Percentiles rank a stretch among this genome's conserved stretches.
Conservation (phyloP, 2,329 filamentous ascomycete genomes). For the Coleophoma eucalyptorum region DNA sequence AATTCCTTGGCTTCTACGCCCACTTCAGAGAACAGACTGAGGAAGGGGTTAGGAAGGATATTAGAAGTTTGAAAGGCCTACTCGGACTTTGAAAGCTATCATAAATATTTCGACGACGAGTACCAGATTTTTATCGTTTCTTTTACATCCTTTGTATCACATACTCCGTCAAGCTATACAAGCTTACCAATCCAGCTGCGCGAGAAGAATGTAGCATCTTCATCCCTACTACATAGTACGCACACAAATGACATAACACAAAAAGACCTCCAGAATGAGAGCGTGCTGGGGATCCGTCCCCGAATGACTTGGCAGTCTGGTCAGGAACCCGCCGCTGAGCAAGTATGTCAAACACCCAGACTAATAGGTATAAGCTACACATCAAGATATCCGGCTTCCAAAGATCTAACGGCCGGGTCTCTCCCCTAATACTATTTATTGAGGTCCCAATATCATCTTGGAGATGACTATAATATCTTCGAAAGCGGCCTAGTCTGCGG, state of each 20-base stretch:
- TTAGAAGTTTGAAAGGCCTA: conserved; percentile 4
- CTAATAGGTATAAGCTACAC: not conserved
- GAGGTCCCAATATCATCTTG: not conserved
- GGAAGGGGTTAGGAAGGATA: conserved; percentile 3
- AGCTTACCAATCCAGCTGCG: conserved; percentile 4
- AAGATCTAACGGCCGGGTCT: not conserved
- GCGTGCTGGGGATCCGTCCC: not conserved
- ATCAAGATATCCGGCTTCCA: not conserved
- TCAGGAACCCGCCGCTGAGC: not conserved
- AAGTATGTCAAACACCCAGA: not conserved
- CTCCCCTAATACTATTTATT: not conserved
- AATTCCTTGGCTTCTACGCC: too few relatives aligned
- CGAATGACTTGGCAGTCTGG: not conserved
- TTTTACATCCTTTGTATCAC: conserved; percentile 5
- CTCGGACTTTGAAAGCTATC: conserved; percentile 4
- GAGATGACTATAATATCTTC: not conserved
- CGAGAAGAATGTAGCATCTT: conserved; percentile 6
- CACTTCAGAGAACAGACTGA: conserved; percentile 7
- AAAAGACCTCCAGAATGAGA: conserved; percentile 3
- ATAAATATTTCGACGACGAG: conserved; percentile 3
- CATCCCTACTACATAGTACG: conserved; percentile 2
- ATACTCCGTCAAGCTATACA: conserved; percentile 5
- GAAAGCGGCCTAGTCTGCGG: not conserved
- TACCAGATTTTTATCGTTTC: conserved; percentile 3
- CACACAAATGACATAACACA: conserved; percentile 1